phyloP scores from a whole-genome alignment of 2,329 filamentous ascomycete species.

The Fusarium succisae region DNA sequence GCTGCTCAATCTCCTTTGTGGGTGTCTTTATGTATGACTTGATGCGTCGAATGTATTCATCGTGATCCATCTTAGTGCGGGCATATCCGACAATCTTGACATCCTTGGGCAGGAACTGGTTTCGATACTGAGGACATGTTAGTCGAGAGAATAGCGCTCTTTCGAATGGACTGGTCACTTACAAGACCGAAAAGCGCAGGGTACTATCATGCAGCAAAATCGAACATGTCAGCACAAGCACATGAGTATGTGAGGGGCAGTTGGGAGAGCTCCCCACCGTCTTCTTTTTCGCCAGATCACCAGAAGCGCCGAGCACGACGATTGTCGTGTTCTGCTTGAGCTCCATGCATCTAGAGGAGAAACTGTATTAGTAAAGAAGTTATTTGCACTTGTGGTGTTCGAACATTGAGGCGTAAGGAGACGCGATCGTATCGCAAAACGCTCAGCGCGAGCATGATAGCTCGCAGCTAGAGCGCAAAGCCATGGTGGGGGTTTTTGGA shows the following conservation, averaged over 20 bases:
- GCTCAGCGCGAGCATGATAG: constrained; percentile 31
- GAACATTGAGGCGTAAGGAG: background rate
- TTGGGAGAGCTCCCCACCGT: constrained; percentile 69
- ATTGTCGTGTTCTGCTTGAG: constrained; percentile 99
- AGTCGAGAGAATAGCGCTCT: background rate
- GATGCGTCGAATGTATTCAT: constrained; percentile 92
- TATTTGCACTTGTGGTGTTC: constrained; percentile 6
- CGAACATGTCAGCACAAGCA: constrained; percentile 36
- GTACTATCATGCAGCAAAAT: constrained; percentile 67
- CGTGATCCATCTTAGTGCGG: constrained; percentile 98
- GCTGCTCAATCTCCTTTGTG: constrained; percentile 96
- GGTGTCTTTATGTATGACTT: constrained; percentile 99
- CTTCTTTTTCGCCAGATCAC: constrained; percentile 99
- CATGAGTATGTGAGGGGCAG: constrained; percentile 13
- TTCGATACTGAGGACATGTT: constrained; percentile 76
- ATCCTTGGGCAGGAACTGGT: constrained; percentile 97
- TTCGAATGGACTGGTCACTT: constrained; percentile 56
- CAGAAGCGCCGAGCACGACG: constrained; percentile 94
- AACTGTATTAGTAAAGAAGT: constrained; percentile 18
- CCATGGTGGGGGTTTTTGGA: constrained; percentile 40
- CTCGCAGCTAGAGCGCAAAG: constrained; percentile 17
- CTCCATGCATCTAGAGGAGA: constrained; percentile 71
- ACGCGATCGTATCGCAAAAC: constrained; percentile 26
- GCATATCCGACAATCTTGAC: constrained; percentile 99
- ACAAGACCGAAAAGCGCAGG: constrained; percentile 97